Evolutionary conservation across 805 yeast genomes (phyloP).

Genomic region (Ogataea angusta): DNA sequence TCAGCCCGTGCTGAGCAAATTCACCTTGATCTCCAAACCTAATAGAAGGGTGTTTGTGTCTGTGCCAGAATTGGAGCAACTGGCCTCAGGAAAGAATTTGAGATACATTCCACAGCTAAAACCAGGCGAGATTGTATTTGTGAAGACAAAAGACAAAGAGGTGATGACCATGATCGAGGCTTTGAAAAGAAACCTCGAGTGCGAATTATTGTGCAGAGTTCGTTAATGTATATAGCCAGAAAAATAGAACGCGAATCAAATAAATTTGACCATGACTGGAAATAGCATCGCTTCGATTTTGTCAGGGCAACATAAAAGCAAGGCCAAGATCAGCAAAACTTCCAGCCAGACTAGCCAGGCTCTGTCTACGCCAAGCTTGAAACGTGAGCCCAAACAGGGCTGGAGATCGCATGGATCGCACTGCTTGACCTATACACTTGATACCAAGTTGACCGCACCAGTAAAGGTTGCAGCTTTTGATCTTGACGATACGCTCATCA

Average conservation of each 20-base stretch:
- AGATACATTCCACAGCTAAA: slow-evolving; percentile 76
- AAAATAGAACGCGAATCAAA: slow-evolving; percentile 9
- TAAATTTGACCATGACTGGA: not conserved
- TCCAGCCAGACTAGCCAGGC: not conserved
- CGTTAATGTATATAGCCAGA: slow-evolving; percentile 13
- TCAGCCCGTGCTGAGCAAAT: slow-evolving; percentile 68
- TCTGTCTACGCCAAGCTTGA: not conserved
- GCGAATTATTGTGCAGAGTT: slow-evolving; percentile 80
- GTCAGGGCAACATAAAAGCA: not conserved
- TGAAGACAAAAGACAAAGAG: slow-evolving; percentile 50
- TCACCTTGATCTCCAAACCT: slow-evolving; percentile 80
- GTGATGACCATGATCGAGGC: slow-evolving; percentile 80
- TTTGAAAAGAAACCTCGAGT: slow-evolving; percentile 63
- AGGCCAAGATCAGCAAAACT: not conserved
- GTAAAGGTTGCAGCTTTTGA: slow-evolving; percentile 71
- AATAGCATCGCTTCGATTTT: slow-evolving; percentile 1
- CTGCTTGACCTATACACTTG: slow-evolving; percentile 10
- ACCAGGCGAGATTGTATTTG: slow-evolving; percentile 85
- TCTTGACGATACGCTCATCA: slow-evolving; percentile 74
- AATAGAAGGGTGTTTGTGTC: slow-evolving; percentile 68
- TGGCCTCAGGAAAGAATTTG: slow-evolving; percentile 73
- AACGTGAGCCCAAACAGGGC: not conserved
- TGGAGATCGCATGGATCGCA: slow-evolving; percentile 13
- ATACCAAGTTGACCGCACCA: slow-evolving; percentile 2
- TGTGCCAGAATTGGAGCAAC: slow-evolving; percentile 59